Percentiles rank a stretch among this genome's conserved stretches.
Evolutionary conservation across 805 yeast genomes (phyloP).

Genomic region (Saturnispora silvae): DNA sequence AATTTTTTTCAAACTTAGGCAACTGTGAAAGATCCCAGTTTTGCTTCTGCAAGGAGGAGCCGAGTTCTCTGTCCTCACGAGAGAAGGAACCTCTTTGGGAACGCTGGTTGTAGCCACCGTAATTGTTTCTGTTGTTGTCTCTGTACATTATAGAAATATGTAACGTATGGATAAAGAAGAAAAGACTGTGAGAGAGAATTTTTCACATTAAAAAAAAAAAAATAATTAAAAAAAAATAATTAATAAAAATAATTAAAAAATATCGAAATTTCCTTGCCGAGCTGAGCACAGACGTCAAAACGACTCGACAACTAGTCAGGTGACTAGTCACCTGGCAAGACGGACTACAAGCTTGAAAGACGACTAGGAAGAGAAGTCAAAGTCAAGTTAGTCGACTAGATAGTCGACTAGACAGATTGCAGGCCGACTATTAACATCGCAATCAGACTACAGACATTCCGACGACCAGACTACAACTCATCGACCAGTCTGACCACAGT

Average conservation of each 20-base stretch:
- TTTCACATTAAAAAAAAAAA: not conserved
- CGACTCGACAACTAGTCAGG: no score
- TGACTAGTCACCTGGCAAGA: no score
- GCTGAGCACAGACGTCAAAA: no score
- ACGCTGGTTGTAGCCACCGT: slow-evolving; percentile 16
- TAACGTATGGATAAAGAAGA: not conserved
- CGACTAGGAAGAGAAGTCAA: no score
- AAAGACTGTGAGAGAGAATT: not conserved
- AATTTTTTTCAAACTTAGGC: slow-evolving; percentile 91
- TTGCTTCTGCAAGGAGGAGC: slow-evolving; percentile 54
- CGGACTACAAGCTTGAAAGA: no score
- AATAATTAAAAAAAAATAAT: slow-evolving; percentile 2
- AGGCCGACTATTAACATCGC: no score
- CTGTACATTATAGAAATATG: slow-evolving; percentile 2
- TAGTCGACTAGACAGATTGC: no score
- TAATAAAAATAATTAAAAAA: not conserved
- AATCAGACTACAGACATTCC: no score
- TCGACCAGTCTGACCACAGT: no score
- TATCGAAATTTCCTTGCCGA: no score
- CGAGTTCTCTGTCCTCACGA: slow-evolving; percentile 36
- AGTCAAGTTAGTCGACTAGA: no score
- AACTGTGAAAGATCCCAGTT: slow-evolving; percentile 70
- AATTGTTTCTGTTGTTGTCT: slow-evolving; percentile 19
- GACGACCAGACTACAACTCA: no score
- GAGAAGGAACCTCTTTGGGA: slow-evolving; percentile 28